Evolutionary conservation across 805 yeast species (phyloP).

Genomic region (Saccharomyces kudriavzevii): DNA sequence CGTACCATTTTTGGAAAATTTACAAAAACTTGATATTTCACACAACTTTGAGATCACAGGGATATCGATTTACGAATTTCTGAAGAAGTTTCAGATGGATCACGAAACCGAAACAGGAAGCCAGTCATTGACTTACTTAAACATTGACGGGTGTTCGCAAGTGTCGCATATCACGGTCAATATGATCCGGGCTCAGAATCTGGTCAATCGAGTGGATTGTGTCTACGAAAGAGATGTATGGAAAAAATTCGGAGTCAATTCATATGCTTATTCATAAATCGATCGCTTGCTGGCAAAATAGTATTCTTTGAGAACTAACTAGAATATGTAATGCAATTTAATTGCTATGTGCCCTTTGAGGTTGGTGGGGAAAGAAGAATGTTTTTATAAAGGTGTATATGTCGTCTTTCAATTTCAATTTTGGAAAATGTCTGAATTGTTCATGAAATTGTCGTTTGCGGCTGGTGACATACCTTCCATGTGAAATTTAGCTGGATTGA

Average conservation of each 20-base stretch:
- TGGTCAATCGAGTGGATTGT: slow-evolving; percentile 22
- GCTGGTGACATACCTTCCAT: neutral
- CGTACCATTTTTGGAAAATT: slow-evolving; percentile 8
- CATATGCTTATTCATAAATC: slow-evolving; percentile 12
- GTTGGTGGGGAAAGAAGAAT: neutral
- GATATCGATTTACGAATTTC: slow-evolving; percentile 24
- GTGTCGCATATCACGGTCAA: slow-evolving; percentile 25
- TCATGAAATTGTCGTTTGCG: neutral
- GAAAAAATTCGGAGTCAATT: slow-evolving; percentile 25
- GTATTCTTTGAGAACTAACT: neutral
- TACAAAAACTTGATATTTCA: slow-evolving; percentile 23
- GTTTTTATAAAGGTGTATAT: neutral
- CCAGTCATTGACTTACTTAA: slow-evolving; percentile 15
- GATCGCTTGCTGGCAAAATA: neutral
- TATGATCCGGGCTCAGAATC: slow-evolving; percentile 14
- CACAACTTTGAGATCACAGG: slow-evolving; percentile 27
- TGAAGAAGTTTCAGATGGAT: slow-evolving; percentile 11
- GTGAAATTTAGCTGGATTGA: neutral
- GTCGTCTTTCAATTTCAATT: neutral
- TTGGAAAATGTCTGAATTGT: neutral
- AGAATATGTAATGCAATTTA: neutral
- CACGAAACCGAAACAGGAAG: slow-evolving; percentile 2
- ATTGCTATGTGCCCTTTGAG: neutral
- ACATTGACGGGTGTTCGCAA: slow-evolving; percentile 23
- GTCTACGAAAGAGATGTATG: slow-evolving; percentile 25